phyloP scores from a whole-genome alignment of 2,329 filamentous ascomycete genomes.

The Fusarium scirpi region DNA sequence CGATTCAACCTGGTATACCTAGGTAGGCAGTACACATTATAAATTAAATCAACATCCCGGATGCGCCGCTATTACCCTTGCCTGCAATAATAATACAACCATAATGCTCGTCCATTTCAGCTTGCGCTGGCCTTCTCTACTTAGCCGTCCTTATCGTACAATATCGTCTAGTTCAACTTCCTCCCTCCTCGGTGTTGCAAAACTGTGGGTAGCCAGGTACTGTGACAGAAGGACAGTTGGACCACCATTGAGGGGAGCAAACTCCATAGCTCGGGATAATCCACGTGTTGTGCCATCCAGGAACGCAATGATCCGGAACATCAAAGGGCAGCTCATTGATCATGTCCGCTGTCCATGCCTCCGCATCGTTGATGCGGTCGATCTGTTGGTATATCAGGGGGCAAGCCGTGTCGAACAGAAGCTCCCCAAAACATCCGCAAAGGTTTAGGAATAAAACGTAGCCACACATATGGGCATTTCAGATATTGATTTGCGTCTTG shows the following conservation, averaged over 20 bases:
- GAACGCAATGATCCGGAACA: slow-evolving; percentile 41
- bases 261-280: slow-evolving; percentile 25
- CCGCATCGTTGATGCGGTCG: slow-evolving; percentile 46
- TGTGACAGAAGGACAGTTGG: slow-evolving; percentile 32
- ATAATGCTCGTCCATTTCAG: slow-evolving; percentile 2
- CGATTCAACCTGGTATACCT: not conserved
- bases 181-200: slow-evolving; percentile 4
- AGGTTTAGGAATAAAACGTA: slow-evolving; percentile 46
- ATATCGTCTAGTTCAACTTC: not conserved
- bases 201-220: slow-evolving; percentile 28
- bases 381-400: slow-evolving; percentile 42
- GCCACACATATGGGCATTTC: slow-evolving; percentile 44
- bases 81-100: not conserved
- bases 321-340: slow-evolving; percentile 45
- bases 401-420: slow-evolving; percentile 45
- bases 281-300: slow-evolving; percentile 46
- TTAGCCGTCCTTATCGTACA: slow-evolving; percentile 17
- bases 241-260: slow-evolving; percentile 38
- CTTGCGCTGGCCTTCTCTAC: slow-evolving; percentile 31
- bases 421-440: slow-evolving; percentile 46
- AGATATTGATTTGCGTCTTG: slow-evolving; percentile 4
- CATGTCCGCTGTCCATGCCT: slow-evolving; percentile 41
- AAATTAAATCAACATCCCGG: not conserved
- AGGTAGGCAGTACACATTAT: not conserved
- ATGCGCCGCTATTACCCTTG: not conserved